These are phyloP conservation scores for Oryza glumipatula DNA, from an alignment of 176 grass and related monocot species.

Conservation along the genomic window DNA sequence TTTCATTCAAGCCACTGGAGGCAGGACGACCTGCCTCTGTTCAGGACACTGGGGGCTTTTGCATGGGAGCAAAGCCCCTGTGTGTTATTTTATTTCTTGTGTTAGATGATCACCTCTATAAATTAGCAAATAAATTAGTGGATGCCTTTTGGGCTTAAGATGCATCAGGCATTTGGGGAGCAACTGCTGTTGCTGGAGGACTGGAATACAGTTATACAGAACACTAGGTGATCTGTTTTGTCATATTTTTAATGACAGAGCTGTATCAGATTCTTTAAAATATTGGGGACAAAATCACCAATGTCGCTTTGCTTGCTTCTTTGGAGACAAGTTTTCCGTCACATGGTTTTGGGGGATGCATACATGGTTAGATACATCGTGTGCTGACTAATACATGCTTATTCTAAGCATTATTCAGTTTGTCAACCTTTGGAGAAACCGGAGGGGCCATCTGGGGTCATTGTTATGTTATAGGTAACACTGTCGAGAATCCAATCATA, in stretches of 20 bases:
- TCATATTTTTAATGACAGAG: constrained; percentile 42
- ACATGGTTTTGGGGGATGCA: constrained; percentile 47
- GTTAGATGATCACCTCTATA: constrained; percentile 38
- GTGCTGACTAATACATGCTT: constrained; percentile 46
- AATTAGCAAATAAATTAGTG: constrained; percentile 30
- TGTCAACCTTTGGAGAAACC: constrained; percentile 60
- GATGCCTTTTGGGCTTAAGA: constrained; percentile 15
- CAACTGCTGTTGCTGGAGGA: constrained; percentile 43
- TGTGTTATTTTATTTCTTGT: constrained; percentile 37
- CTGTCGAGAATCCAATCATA: constrained; percentile 39
- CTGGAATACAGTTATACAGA: constrained; percentile 47
- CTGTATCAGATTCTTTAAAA: constrained; percentile 57
- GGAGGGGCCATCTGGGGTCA: constrained; percentile 36
- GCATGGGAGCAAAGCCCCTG: constrained; percentile 7
- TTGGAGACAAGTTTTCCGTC: constrained; percentile 59
- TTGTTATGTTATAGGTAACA: constrained; percentile 40
- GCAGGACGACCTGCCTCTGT: constrained; percentile 48
- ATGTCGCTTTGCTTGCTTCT: constrained; percentile 66
- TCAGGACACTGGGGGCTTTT: constrained; percentile 36
- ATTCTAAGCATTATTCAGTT: constrained; percentile 49
- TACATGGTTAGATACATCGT: constrained; percentile 39
- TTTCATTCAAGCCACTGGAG: constrained; percentile 35
- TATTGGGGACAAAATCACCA: constrained; percentile 49
- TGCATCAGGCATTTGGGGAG: constrained; percentile 43
- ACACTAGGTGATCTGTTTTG: constrained; percentile 45